Evolutionary conservation across 2,329 filamentous ascomycete species (phyloP), one percentile per base, ranked within the genome.

Genomic region (Tolypocladium ovalisporum): DNA sequence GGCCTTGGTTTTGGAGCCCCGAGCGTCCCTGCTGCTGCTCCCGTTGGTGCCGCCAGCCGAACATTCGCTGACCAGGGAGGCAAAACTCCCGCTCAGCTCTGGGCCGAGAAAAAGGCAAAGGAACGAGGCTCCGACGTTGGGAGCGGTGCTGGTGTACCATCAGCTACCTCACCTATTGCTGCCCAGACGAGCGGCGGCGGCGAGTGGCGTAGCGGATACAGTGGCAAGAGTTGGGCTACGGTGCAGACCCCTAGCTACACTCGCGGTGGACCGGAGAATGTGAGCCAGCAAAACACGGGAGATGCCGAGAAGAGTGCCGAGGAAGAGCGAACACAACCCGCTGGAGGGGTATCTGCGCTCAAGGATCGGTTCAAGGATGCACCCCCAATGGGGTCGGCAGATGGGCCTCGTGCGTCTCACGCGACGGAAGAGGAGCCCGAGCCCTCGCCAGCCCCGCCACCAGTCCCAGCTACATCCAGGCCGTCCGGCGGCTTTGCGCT

Each of bases 51-150:
- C 62, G 91, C 92, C 40, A 95, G 90, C 74, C 86, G 90, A 67
- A 96, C 91, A 0, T 99, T 97, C 76, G 94, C 94, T 19, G 92
- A 97, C 63, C 79, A 95, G 71, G 92, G 89, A 61, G 94, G 94
- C 61, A 99, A 97, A 78, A 97, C 94, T 6, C 94, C 94, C 8
- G 92, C 94, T 35, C 94, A 99, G 72, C 76, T 96, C 39, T 99
- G 94, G 94, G 93, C 93, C 0, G 94, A 99, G 77, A 96, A 92
- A 77, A 97, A 97, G 77, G 93, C 89, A 40, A 86, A 85, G 60
- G 85, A 94, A 70, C 81, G 86, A 55, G 86, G 82, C 52, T 76
- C 76, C 44, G 63, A 64, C 58, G 62, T 64, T 58, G 56, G 75
- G n/a, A n/a, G n/a, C 70, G 71, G 78, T 54, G 70, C 76, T 24